Conservation (phyloP, 2,329 filamentous ascomycete species). For the Sporothrix pallida region DNA sequence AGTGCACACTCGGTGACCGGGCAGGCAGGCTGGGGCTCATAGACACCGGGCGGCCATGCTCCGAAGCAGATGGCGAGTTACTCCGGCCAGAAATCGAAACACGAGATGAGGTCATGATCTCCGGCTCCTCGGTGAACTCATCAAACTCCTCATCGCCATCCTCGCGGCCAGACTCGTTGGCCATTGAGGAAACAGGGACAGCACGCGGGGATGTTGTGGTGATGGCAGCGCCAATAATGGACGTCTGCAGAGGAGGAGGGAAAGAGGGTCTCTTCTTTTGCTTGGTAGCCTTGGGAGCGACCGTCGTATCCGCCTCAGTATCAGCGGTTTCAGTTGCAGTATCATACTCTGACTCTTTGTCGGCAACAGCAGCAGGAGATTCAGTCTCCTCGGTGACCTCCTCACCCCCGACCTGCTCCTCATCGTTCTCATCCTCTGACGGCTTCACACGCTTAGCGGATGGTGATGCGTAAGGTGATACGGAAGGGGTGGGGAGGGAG, state of each 20-base stretch:
- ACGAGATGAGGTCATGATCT: slow-evolving; percentile 62
- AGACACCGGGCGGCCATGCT: slow-evolving; percentile 50
- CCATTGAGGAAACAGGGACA: slow-evolving; percentile 17
- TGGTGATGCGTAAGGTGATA: slow-evolving; percentile 40
- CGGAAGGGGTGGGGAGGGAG: slow-evolving; percentile 54
- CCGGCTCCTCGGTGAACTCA: slow-evolving; percentile 63
- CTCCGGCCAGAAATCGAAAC: slow-evolving; percentile 60
- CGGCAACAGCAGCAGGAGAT: neutral
- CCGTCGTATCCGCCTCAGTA: neutral
- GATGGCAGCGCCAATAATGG: slow-evolving; percentile 33
- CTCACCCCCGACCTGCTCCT: neutral
- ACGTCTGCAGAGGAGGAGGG: slow-evolving; percentile 26
- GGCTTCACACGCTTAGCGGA: slow-evolving; percentile 34
- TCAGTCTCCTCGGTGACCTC: neutral
- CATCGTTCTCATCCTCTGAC: slow-evolving; percentile 17
- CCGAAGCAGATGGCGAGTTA: slow-evolving; percentile 57
- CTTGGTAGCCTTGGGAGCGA: neutral
- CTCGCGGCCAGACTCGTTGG: slow-evolving; percentile 43
- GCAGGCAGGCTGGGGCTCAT: slow-evolving; percentile 49
- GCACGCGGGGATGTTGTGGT: slow-evolving; percentile 28
- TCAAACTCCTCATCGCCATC: slow-evolving; percentile 57
- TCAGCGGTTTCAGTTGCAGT: neutral
- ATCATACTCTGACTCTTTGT: neutral
- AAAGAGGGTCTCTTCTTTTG: slow-evolving; percentile 26
- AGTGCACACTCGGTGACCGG: slow-evolving; percentile 59